Conservation (phyloP, 495 filamentous ascomycete species). For the Tuber borchii region DNA sequence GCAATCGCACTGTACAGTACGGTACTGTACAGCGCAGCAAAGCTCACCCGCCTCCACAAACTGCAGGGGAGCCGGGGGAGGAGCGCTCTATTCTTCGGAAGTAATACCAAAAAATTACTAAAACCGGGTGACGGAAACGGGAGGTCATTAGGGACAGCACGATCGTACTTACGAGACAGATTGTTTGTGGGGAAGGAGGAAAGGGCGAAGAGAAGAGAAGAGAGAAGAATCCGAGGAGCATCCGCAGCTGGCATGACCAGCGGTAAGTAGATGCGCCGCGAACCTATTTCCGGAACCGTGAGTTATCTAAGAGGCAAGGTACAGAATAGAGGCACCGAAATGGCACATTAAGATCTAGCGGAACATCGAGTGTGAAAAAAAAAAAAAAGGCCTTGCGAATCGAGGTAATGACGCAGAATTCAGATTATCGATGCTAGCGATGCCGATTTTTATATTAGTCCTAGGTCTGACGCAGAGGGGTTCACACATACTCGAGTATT, state of each 20-base stretch:
- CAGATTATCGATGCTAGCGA: conserved; percentile 4
- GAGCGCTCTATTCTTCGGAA: background rate
- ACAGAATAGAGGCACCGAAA: background rate
- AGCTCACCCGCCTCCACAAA: background rate
- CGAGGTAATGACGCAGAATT: background rate
- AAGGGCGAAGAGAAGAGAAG: background rate
- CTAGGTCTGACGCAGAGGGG: background rate
- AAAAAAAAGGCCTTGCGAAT: background rate
- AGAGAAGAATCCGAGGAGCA: background rate
- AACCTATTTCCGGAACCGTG: background rate
- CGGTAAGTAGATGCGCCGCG: background rate
- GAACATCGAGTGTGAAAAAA: background rate
- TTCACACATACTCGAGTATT: background rate
- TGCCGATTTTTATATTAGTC: conserved; percentile 1
- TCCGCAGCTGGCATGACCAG: background rate
- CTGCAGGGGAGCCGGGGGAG: background rate
- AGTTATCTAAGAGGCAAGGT: background rate
- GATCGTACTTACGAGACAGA: background rate
- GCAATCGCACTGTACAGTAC: background rate
- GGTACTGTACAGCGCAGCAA: background rate
- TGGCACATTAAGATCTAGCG: background rate
- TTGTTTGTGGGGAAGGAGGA: background rate
- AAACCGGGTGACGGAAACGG: background rate
- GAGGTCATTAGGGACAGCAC: background rate
- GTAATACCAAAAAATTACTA: background rate